Conservation (phyloP, 352 stramenopile species). For the Phytophthora kernoviae region DNA sequence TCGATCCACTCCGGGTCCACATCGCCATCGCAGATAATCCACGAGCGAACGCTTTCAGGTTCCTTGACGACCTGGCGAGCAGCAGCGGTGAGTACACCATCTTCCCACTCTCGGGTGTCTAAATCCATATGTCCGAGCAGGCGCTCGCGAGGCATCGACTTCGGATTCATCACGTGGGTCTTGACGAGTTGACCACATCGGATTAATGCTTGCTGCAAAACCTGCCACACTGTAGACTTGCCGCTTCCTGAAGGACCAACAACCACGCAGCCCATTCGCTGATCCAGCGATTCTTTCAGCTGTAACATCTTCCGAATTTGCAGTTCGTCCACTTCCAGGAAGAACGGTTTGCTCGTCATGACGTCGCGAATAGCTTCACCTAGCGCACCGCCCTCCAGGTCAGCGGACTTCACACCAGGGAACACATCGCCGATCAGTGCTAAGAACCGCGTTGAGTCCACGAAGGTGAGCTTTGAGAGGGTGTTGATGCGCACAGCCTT, state of each 20-base stretch:
- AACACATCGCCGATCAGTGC: conserved; percentile 95
- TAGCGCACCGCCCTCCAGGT: conserved; percentile 84
- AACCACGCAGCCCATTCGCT: conserved; percentile 95
- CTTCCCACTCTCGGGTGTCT: conserved; percentile 95
- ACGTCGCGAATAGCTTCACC: conserved; percentile 88
- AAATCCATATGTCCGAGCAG: conserved; percentile 95
- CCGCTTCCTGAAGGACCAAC: conserved; percentile 93
- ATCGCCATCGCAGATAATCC: conserved; percentile 96
- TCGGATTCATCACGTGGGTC: conserved; percentile 96
- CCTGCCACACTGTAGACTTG: conserved; percentile 95
- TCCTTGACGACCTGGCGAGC: conserved; percentile 93
- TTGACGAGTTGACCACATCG: conserved; percentile 88
- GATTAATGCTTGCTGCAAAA: conserved; percentile 90
- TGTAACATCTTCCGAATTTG: conserved; percentile 96
- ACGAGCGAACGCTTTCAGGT: conserved; percentile 86
- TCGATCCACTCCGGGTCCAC: conserved; percentile 98
- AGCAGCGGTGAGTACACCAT: conserved; percentile 94
- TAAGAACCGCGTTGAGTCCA: conserved; percentile 90
- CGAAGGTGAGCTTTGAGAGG: conserved; percentile 95
- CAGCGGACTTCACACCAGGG: conserved; percentile 80
- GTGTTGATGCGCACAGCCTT: conserved; percentile 96
- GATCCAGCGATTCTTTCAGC: conserved; percentile 94
- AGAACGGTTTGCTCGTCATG: conserved; percentile 91
- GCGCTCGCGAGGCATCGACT: conserved; percentile 92
- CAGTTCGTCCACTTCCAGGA: conserved; percentile 86